Conservation (phyloP, 2,329 filamentous ascomycete genomes). For the Ophiostoma sp. region DNA sequence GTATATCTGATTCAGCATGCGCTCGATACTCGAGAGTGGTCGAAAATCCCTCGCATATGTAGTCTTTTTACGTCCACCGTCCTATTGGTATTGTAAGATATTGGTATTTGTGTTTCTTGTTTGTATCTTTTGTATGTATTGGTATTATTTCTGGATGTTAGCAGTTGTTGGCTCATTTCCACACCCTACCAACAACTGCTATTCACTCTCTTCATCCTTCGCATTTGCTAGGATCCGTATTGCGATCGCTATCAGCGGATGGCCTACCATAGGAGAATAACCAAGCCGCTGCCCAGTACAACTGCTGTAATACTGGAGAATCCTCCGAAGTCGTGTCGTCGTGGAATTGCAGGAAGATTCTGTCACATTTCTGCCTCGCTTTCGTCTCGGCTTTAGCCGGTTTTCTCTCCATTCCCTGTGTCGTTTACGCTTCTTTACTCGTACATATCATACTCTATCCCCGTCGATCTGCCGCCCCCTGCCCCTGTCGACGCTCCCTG, state of each 20-base stretch:
- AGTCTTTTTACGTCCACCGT: neutral
- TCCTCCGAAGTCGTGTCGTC: neutral
- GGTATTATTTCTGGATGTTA: neutral
- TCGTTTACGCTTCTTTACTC: neutral
- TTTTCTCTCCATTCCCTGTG: neutral
- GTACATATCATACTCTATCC: neutral
- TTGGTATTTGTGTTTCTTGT: neutral
- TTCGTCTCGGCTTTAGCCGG: neutral
- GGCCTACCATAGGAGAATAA: too few relatives aligned
- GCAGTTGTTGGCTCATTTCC: neutral
- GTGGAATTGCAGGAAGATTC: neutral
- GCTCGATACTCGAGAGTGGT: neutral
- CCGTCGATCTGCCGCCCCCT: slow-evolving; percentile 13
- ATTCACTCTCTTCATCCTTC: neutral
- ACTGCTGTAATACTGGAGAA: neutral
- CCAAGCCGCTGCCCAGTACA: too few relatives aligned
- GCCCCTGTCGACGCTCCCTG: slow-evolving; percentile 16
- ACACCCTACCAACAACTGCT: neutral
- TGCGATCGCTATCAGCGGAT: too few relatives aligned
- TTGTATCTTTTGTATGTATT: neutral
- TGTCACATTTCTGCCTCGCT: neutral
- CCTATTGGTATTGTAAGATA: neutral
- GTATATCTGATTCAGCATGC: too few relatives aligned
- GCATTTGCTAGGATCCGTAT: neutral
- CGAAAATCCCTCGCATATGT: slow-evolving; percentile 2